A percentile compares a stretch with the other conserved stretches of the same genome.
Evolutionary conservation across 1,284 basidiomycete species (phyloP).

Genomic region (Ustilago shanxiensis): DNA sequence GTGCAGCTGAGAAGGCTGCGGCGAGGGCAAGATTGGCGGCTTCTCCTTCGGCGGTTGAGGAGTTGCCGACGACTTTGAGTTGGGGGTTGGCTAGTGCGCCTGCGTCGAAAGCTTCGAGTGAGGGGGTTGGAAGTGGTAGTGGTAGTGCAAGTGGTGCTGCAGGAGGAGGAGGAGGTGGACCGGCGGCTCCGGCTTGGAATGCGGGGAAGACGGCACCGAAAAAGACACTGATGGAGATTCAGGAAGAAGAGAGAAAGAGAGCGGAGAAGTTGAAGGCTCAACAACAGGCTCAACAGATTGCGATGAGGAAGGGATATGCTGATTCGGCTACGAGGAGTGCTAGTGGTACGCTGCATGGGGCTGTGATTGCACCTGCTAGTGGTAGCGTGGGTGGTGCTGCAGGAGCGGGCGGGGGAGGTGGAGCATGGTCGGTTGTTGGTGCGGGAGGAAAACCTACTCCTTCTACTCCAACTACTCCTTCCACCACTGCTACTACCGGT

Average conservation of each 20-base stretch:
- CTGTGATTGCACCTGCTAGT: constrained; percentile 72
- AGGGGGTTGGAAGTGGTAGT: constrained; percentile 78
- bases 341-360: constrained; percentile 62
- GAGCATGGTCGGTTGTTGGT: constrained; percentile 88
- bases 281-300: constrained; percentile 71
- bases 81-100: constrained; percentile 72
- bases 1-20: constrained; percentile 67
- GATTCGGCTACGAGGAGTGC: constrained; percentile 74
- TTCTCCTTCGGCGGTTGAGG: constrained; percentile 59
- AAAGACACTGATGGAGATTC: constrained; percentile 98
- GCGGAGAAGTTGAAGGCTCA: constrained; percentile 75
- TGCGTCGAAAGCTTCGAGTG: constrained; percentile 22
- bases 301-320: constrained; percentile 77
- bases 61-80: constrained; percentile 67
- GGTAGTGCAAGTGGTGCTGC: constrained; percentile 74
- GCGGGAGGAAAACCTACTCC: constrained; percentile 77
- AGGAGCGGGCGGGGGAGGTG: constrained; percentile 71
- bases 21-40: constrained; percentile 66
- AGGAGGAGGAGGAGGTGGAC: constrained; percentile 64
- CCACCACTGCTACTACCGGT: constrained; percentile 2
- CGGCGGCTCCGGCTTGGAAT: constrained; percentile 67
- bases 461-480: constrained; percentile 35
- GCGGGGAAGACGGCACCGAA: constrained; percentile 73
- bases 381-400: constrained; percentile 23
- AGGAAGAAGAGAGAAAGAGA: constrained; percentile 87